Conservation (phyloP, 1,284 basidiomycete genomes). For the Microbotryum lychnidis-dioicae region DNA sequence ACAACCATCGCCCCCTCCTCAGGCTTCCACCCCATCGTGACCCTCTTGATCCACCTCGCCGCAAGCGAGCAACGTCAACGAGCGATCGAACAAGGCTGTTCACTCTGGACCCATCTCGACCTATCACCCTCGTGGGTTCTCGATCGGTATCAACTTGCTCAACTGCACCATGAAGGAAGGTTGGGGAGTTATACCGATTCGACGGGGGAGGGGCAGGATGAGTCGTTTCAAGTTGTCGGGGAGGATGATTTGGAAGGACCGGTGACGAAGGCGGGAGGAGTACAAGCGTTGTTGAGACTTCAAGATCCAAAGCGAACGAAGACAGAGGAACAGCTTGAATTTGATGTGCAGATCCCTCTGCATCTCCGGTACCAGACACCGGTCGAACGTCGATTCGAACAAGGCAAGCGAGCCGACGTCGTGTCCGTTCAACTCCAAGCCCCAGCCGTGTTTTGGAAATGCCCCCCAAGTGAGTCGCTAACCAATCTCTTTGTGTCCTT, state of each 20-base stretch:
- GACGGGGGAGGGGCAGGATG: constrained; percentile 91
- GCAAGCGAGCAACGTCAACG: constrained; percentile 1
- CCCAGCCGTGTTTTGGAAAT: constrained; percentile 30
- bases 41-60: too few species aligned
- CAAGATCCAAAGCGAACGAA: neutral
- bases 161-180: constrained; percentile 22
- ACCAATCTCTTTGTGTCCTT: neutral
- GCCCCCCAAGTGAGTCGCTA: neutral
- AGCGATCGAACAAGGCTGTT: constrained; percentile 5
- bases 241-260: constrained; percentile 29
- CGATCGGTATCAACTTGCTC: constrained; percentile 30
- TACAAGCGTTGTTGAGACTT: constrained; percentile 11
- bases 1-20: neutral
- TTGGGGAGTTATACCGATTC: constrained; percentile 41
- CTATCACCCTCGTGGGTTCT: constrained; percentile 22
- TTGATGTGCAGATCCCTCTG: constrained; percentile 21
- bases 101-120: constrained; percentile 15
- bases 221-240: constrained; percentile 78
- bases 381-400: neutral
- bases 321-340: neutral
- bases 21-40: neutral
- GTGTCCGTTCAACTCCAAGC: constrained; percentile 11
- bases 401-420: constrained; percentile 1
- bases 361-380: constrained; percentile 31
- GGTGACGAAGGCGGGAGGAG: constrained; percentile 1